Conservation (phyloP, 2,329 filamentous ascomycete species). For the Talaromyces sp. region DNA sequence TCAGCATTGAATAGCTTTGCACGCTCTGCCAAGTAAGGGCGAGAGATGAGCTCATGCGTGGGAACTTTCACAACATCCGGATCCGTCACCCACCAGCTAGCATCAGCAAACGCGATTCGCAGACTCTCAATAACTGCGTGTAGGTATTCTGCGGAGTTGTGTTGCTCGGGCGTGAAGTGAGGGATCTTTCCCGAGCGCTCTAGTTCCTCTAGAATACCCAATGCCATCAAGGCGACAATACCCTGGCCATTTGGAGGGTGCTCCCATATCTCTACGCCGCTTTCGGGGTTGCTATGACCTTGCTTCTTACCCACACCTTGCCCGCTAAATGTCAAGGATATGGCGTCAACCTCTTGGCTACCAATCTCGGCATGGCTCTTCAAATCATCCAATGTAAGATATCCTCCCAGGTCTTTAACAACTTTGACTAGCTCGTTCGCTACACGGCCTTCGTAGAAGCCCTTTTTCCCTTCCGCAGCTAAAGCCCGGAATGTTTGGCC, state of each 20-base stretch:
- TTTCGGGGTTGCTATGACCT: slow-evolving; percentile 34
- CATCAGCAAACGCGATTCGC: slow-evolving; percentile 85
- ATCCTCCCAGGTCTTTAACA: slow-evolving; percentile 68
- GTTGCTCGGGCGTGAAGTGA: slow-evolving; percentile 62
- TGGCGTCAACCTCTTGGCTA: slow-evolving; percentile 76
- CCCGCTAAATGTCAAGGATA: slow-evolving; percentile 72
- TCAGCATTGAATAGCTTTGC: slow-evolving; percentile 56
- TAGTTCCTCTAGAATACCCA: slow-evolving; percentile 85
- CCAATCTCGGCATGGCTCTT: slow-evolving; percentile 67
- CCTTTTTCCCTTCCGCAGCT: slow-evolving; percentile 74
- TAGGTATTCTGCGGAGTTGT: slow-evolving; percentile 76
- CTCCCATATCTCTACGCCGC: slow-evolving; percentile 79
- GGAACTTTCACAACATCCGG: slow-evolving; percentile 69
- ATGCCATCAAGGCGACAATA: slow-evolving; percentile 87
- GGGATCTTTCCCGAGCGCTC: slow-evolving; percentile 71
- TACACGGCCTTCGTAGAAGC: slow-evolving; percentile 83
- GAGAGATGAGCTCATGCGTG: slow-evolving; percentile 61
- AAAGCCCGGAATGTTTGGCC: slow-evolving; percentile 76
- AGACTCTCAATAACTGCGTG: slow-evolving; percentile 85
- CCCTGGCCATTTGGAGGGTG: slow-evolving; percentile 96
- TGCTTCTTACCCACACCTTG: slow-evolving; percentile 52
- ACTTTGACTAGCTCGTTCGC: slow-evolving; percentile 77
- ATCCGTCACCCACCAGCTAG: slow-evolving; percentile 83
- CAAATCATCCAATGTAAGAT: slow-evolving; percentile 73
- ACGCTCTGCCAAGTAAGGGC: slow-evolving; percentile 68